These are phyloP conservation scores for Adenanthera pavonina DNA, from an alignment of 306 rosid genomes.

Conservation along the genomic window DNA sequence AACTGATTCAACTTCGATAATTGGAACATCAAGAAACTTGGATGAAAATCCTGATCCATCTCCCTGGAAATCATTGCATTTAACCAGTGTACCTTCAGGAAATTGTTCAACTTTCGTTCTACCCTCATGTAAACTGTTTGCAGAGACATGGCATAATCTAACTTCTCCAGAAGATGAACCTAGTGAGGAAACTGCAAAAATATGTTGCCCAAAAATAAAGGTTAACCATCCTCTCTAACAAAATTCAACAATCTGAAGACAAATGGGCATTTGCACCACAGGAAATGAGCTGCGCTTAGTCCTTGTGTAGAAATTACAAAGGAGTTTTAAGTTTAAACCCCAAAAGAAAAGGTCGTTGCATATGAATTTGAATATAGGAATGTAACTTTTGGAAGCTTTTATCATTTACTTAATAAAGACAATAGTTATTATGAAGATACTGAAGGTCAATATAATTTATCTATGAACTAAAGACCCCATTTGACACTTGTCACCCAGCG, in stretches of 20 bases:
- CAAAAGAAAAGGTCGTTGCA: slow-evolving; percentile 26
- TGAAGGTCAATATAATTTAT: neutral
- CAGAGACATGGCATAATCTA: slow-evolving; percentile 41
- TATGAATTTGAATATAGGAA: slow-evolving; percentile 13
- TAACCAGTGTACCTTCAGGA: slow-evolving; percentile 43
- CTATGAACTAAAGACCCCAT: neutral
- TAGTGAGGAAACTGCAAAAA: slow-evolving; percentile 45
- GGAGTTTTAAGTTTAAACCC: neutral
- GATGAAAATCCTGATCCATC: slow-evolving; percentile 52
- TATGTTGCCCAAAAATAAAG: slow-evolving; percentile 25
- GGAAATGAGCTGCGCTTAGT: neutral
- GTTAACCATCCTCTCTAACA: slow-evolving; percentile 5
- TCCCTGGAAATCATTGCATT: slow-evolving; percentile 48
- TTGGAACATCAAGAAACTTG: slow-evolving; percentile 43
- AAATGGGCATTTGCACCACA: neutral
- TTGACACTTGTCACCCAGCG: slow-evolving; percentile 10
- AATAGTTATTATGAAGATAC: neutral
- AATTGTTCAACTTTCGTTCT: slow-evolving; percentile 38
- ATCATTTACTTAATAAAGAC: neutral
- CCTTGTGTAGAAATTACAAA: slow-evolving; percentile 8
- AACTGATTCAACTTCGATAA: slow-evolving; percentile 48
- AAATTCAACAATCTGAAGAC: neutral
- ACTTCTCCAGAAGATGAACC: slow-evolving; percentile 56
- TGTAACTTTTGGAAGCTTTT: neutral
- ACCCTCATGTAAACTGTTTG: slow-evolving; percentile 44